Evolutionary conservation across 2,329 filamentous ascomycete species (phyloP).

Genomic region (Zymoseptoria crescenta): DNA sequence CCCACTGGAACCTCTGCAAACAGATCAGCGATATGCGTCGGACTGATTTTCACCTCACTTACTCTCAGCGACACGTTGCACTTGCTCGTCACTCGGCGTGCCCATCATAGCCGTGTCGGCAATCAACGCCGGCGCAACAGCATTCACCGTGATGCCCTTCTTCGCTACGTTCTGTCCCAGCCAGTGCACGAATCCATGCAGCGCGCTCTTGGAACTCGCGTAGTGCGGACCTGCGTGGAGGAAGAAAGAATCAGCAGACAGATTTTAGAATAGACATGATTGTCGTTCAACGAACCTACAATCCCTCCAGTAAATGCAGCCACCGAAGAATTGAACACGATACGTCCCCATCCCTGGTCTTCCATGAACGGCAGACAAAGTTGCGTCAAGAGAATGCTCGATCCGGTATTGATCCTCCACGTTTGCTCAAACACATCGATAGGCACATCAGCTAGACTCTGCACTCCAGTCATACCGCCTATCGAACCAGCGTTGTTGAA

Average conservation of each 20-base stretch:
- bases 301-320: slow-evolving; percentile 35
- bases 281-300: slow-evolving; percentile 17
- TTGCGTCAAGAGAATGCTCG: slow-evolving; percentile 32
- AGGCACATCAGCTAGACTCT: slow-evolving; percentile 27
- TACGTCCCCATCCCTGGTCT: slow-evolving; percentile 29
- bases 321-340: slow-evolving; percentile 34
- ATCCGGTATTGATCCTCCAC: slow-evolving; percentile 33
- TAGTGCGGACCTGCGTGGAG: slow-evolving; percentile 30
- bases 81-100: not conserved
- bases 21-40: not conserved
- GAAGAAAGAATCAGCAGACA: not conserved
- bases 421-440: slow-evolving; percentile 32
- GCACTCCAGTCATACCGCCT: slow-evolving; percentile 19
- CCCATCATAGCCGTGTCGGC: not conserved
- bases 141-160: slow-evolving; percentile 42
- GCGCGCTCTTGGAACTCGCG: slow-evolving; percentile 35
- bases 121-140: slow-evolving; percentile 42
- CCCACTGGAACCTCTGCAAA: slow-evolving; percentile 37
- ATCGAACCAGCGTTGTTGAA: slow-evolving; percentile 35
- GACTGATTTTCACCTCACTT: not conserved
- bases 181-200: slow-evolving; percentile 43
- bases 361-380: slow-evolving; percentile 34
- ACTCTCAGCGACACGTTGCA: not conserved
- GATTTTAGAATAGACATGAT: not conserved
- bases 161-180: slow-evolving; percentile 36